These are phyloP conservation scores for Aspergillus fijiensis DNA, from an alignment of 2,329 filamentous ascomycete genomes.

Conservation along the genomic window DNA sequence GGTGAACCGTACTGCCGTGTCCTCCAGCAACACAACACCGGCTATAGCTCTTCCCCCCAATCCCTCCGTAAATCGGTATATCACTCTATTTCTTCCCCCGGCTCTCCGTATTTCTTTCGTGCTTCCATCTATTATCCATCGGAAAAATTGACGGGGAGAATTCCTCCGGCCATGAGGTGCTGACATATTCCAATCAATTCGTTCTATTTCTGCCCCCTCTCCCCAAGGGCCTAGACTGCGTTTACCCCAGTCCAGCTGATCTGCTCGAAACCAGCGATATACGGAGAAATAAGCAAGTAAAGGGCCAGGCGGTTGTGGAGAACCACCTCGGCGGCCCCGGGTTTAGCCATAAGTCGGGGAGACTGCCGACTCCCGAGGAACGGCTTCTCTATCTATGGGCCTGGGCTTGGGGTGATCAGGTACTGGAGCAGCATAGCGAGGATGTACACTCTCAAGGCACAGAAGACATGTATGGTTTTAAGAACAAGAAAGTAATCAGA, in stretches of 20 bases:
- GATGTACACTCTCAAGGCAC: no score
- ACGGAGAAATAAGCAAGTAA: neutral
- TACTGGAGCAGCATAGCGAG: no score
- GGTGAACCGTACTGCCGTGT: neutral
- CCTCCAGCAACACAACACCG: neutral
- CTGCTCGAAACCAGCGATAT: neutral
- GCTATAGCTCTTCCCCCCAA: neutral
- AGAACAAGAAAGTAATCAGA: no score
- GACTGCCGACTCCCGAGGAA: neutral
- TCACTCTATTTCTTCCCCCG: conserved; percentile 9
- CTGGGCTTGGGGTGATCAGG: no score
- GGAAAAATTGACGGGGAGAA: conserved; percentile 20
- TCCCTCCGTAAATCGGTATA: conserved; percentile 2
- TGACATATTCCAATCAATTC: conserved; percentile 18
- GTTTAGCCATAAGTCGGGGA: neutral
- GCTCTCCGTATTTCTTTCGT: conserved; percentile 31
- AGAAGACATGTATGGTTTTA: no score
- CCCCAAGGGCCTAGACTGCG: conserved; percentile 10
- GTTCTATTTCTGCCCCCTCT: conserved; percentile 12
- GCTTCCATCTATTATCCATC: conserved; percentile 18
- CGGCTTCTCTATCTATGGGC: neutral
- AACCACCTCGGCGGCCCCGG: neutral
- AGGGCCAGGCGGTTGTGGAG: neutral
- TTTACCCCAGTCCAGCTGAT: conserved; percentile 13
- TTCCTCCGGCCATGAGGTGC: conserved; percentile 14